Percentiles rank a stretch among this genome's conserved stretches.
Conservation (phyloP, 768 basidiomycete species). For the Hebeloma cylindrosporum region DNA sequence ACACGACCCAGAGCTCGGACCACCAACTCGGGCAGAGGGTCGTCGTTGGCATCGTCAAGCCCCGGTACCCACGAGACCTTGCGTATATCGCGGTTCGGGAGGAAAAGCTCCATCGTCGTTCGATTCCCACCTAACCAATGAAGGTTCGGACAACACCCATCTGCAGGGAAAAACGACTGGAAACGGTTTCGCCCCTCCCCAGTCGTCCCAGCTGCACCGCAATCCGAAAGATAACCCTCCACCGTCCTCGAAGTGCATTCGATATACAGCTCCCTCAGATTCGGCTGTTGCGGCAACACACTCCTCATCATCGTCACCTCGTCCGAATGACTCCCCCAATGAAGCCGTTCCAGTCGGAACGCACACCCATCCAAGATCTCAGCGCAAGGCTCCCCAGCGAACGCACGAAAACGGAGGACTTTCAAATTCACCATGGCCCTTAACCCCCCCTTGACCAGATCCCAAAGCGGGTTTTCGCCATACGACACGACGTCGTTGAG, state of each 20-base stretch:
- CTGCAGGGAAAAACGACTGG: background rate
- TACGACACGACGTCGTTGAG: slow-evolving; percentile 10
- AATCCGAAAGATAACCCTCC: too few species aligned
- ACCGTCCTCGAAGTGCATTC: background rate
- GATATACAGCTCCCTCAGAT: slow-evolving; percentile 9
- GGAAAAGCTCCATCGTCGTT: slow-evolving; percentile 10
- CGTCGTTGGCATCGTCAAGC: slow-evolving; percentile 7
- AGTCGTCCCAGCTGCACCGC: too few species aligned
- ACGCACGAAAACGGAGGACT: slow-evolving; percentile 7
- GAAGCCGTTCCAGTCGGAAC: slow-evolving; percentile 9
- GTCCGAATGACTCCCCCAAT: slow-evolving; percentile 14
- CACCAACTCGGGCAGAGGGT: background rate
- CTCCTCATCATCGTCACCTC: background rate
- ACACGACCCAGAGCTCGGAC: slow-evolving; percentile 9
- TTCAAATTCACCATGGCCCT: slow-evolving; percentile 8
- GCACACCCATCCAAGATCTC: slow-evolving; percentile 7
- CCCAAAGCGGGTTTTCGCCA: slow-evolving; percentile 12
- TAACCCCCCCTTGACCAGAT: slow-evolving; percentile 6
- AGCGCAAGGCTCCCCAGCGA: slow-evolving; percentile 9
- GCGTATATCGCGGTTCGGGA: slow-evolving; percentile 10
- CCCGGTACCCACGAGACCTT: slow-evolving; percentile 18
- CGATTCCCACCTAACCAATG: slow-evolving; percentile 10
- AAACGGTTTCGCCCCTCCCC: too few species aligned
- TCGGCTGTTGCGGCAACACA: slow-evolving; percentile 5
- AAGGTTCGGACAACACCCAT: slow-evolving; percentile 6